A percentile compares a stretch with the other conserved stretches of the same genome.
These are phyloP conservation scores for Neurospora sublineolata DNA, from an alignment of 495 filamentous ascomycete species.

Conservation along the genomic window DNA sequence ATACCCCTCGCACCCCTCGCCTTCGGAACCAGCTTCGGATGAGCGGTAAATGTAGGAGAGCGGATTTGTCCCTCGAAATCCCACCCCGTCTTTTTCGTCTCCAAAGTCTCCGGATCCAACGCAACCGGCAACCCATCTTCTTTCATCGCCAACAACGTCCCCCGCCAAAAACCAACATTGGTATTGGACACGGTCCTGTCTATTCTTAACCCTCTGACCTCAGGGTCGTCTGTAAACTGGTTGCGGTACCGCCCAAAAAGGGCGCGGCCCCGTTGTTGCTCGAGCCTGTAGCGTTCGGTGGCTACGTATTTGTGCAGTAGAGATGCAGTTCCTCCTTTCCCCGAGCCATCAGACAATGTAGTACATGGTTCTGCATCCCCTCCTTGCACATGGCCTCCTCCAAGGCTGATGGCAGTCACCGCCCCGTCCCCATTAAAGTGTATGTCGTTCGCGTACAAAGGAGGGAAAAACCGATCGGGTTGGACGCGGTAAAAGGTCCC, in stretches of 20 bases:
- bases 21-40: conserved; percentile 45
- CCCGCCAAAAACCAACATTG: conserved; percentile 42
- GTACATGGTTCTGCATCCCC: too few relatives aligned
- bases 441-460: conserved; percentile 42
- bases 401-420: too few relatives aligned
- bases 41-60: conserved; percentile 54
- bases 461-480: conserved; percentile 41
- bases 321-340: too few relatives aligned
- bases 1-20: not conserved
- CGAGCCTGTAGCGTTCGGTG: too few relatives aligned
- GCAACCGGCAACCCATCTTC: conserved; percentile 46
- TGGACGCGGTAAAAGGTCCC: conserved; percentile 46
- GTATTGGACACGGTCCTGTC: conserved; percentile 44
- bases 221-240: too few relatives aligned
- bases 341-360: too few relatives aligned
- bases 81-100: conserved; percentile 36
- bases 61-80: conserved; percentile 51
- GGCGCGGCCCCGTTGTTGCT: too few relatives aligned
- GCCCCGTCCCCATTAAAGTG: conserved; percentile 36
- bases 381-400: too few relatives aligned
- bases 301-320: too few relatives aligned
- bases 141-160: conserved; percentile 41
- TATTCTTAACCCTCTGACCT: too few relatives aligned
- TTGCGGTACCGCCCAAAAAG: conserved; percentile 46
- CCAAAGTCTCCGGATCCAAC: conserved; percentile 43